phyloP scores from a whole-genome alignment of 192 early-diverging fungal genomes.

The Physocladia obscura region DNA sequence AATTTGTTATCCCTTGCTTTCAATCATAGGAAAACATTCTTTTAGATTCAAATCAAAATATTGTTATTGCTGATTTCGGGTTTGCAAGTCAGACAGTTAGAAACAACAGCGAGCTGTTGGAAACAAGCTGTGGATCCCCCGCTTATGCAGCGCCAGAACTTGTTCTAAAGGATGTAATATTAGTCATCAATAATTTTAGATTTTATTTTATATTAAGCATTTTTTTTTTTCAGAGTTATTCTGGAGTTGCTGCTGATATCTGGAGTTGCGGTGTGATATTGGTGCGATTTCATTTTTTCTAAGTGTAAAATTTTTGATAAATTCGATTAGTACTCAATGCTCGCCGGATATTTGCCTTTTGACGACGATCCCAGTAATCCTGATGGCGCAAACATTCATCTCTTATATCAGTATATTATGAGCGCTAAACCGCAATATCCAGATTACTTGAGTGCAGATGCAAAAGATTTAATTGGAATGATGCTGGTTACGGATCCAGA shows the following conservation, averaged over 20 bases:
- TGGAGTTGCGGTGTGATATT: constrained; percentile 99
- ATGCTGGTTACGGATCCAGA: constrained; percentile 60
- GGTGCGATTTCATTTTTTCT: constrained; percentile 22
- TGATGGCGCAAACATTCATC: constrained; percentile 59
- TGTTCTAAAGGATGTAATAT: constrained; percentile 83
- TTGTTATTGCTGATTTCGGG: constrained; percentile 98
- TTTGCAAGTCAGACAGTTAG: constrained; percentile 89
- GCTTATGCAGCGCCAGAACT: constrained; percentile 99
- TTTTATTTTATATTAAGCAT: constrained; percentile 18
- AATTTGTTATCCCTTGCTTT: background rate
- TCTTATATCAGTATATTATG: constrained; percentile 64
- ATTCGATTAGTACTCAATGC: constrained; percentile 54
- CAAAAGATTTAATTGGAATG: constrained; percentile 44
- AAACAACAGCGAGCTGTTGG: constrained; percentile 67
- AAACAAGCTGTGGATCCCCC: constrained; percentile 95
- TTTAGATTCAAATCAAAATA: constrained; percentile 85
- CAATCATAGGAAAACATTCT: constrained; percentile 82
- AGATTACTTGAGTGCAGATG: constrained; percentile 43
- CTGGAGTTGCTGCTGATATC: constrained; percentile 93
- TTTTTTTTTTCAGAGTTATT: constrained; percentile 67
- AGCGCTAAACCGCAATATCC: constrained; percentile 58
- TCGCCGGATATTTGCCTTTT: constrained; percentile 64
- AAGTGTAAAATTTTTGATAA: background rate
- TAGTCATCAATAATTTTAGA: background rate
- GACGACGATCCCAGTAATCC: constrained; percentile 64